Percentiles rank a stretch among this genome's conserved stretches.
phyloP scores from a whole-genome alignment of 2,329 filamentous ascomycete genomes.

The Chaetomiaceae sp. region DNA sequence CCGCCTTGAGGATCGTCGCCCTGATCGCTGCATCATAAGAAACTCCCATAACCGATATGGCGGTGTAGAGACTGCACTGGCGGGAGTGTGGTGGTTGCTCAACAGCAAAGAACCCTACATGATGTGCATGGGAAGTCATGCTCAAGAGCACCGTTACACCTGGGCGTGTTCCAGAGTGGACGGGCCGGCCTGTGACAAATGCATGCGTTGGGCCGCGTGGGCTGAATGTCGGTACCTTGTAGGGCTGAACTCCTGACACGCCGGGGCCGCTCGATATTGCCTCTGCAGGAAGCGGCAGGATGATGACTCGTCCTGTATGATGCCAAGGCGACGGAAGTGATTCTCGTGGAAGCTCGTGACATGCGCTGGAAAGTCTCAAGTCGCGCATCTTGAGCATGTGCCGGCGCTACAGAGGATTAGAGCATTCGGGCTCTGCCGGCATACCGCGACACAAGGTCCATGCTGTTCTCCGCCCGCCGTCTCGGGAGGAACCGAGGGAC shows the following conservation, averaged over 20 bases:
- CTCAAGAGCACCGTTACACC: not conserved
- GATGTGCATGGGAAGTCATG: conserved; percentile 3
- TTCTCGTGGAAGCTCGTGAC: too few species aligned
- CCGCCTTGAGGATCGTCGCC: not conserved
- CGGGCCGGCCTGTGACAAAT: conserved; percentile 4
- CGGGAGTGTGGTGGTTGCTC: not conserved
- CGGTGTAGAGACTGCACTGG: conserved; percentile 4
- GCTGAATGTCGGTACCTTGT: conserved; percentile 10
- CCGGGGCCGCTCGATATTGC: not conserved
- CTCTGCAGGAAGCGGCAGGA: not conserved
- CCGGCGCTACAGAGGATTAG: too few species aligned
- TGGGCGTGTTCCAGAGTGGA: not conserved
- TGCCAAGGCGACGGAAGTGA: too few species aligned
- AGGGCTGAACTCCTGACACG: conserved; percentile 8
- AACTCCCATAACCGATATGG: not conserved
- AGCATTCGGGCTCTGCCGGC: not conserved
- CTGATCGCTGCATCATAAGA: not conserved
- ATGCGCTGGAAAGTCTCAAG: too few species aligned
- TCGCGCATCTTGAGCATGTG: too few species aligned
- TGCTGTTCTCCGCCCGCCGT: not conserved
- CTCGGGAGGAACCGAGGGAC: conserved; percentile 1
- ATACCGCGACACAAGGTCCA: not conserved
- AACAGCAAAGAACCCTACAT: conserved; percentile 5
- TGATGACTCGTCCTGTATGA: not conserved
- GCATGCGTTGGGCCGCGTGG: conserved; percentile 1